Evolutionary conservation across 225 moss, liverwort and hornwort species (phyloP).

Genomic region (Antitrichia curtipendula): DNA sequence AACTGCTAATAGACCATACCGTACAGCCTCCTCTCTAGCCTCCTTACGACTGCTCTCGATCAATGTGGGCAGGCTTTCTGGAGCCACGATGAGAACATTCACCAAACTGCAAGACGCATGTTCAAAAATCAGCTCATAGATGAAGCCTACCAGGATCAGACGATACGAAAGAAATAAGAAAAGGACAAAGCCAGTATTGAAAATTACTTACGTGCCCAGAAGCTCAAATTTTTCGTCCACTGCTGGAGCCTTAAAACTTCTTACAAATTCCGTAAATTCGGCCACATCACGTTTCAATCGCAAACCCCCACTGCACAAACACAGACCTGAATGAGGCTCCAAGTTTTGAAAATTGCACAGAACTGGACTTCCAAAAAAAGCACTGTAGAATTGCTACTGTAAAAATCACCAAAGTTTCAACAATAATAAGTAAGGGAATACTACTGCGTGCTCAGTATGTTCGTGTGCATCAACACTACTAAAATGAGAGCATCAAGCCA

Average conservation of each 20-base stretch:
- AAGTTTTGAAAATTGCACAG: not conserved
- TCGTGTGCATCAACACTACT: not conserved
- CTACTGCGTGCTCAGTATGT: not conserved
- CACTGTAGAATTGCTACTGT: not conserved
- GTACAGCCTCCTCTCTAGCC: slow-evolving; percentile 47
- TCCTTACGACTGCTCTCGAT: slow-evolving; percentile 69
- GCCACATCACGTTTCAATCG: slow-evolving; percentile 87
- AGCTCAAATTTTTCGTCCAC: slow-evolving; percentile 94
- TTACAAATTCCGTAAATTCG: slow-evolving; percentile 61
- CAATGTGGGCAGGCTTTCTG: slow-evolving; percentile 74
- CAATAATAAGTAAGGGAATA: not conserved
- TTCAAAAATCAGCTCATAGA: not conserved
- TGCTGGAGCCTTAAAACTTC: slow-evolving; percentile 81
- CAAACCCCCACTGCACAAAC: slow-evolving; percentile 58
- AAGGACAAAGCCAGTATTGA: not conserved
- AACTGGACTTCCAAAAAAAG: not conserved
- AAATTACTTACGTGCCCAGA: slow-evolving; percentile 62
- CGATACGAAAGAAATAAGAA: not conserved
- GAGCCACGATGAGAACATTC: slow-evolving; percentile 81
- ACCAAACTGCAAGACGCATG: slow-evolving; percentile 50
- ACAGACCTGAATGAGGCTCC: not conserved
- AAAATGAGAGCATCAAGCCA: not conserved
- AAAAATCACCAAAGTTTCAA: not conserved
- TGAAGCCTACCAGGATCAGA: not conserved
- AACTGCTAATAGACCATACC: slow-evolving; percentile 8